Conservation (phyloP, 345 rosid genomes). For the Abelmoschus esculentus region DNA sequence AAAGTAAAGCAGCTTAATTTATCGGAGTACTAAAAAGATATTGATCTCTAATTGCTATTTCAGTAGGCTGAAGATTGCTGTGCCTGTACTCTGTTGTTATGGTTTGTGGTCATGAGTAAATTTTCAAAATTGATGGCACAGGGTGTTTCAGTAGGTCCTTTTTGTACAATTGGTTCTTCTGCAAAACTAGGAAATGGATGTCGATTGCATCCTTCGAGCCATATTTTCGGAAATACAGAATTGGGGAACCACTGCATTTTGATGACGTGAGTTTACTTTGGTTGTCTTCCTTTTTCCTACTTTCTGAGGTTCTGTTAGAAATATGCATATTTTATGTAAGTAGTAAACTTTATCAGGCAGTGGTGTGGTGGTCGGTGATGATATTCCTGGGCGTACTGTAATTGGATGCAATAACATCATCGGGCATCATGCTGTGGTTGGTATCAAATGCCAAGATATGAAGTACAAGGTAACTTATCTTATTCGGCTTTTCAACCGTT, state of each 20-base stretch:
- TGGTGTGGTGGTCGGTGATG: conserved; percentile 91
- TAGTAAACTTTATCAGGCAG: conserved; percentile 51
- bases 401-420: conserved; percentile 60
- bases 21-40: neutral
- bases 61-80: no score
- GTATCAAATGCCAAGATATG: conserved; percentile 87
- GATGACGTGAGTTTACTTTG: conserved; percentile 58
- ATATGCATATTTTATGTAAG: conserved; percentile 5
- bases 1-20: neutral
- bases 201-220: conserved; percentile 63
- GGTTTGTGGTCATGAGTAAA: neutral
- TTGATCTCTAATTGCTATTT: no score
- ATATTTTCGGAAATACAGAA: conserved; percentile 68
- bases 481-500: neutral
- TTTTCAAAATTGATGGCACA: conserved; percentile 16
- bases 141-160: conserved; percentile 82
- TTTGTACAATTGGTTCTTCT: conserved; percentile 74
- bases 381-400: conserved; percentile 66
- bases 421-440: conserved; percentile 78
- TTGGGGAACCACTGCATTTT: conserved; percentile 66
- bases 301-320: neutral
- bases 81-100: no score
- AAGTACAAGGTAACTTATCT: conserved; percentile 57
- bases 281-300: conserved; percentile 3
- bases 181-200: conserved; percentile 73